Base-by-base conservation (phyloP, 257 asterid species). In the Phtheirospermum japonicum region DNA sequence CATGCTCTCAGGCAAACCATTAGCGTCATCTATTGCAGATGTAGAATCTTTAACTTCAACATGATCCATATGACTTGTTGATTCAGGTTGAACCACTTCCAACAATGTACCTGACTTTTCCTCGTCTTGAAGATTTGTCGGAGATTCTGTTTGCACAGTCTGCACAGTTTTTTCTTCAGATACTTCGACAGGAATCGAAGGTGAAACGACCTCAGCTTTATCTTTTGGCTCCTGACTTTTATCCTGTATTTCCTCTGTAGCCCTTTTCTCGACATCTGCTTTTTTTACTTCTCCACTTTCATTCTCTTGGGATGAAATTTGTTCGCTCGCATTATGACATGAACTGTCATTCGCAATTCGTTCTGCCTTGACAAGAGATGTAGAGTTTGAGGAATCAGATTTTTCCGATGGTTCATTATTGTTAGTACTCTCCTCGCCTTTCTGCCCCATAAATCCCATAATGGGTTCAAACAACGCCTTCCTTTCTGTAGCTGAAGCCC, bases 391-490 rank as follows among this genome's bases (percentile, higher is more conserved):
- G 60, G 76, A 36, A 55, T 77, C 75, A 51, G 79, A 50, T 59
- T 71, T 73, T 58, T 66, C 87, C 56, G 26, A 48, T 37, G 88
- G 71, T 65, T 76, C 94, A n/a, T 14, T 64, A 59, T 72, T 58
- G 59, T 64, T 56, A 59, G 73, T 57, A 62, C 64, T 56, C 63
- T 75, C 93, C 62, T 26, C 91, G 23, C 75, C 73, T 76, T 76
- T 80, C 62, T 82, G 94, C 73, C 90, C 96, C 88, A 83, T 80
- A 73, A 85, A 80, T 56, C 87, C 81, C 73, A 78, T 84, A 67
- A 83, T 86, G n/a, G 95, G 97, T 16, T 82, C 88, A 55, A 83
- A 85, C 58, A 81, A 61, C 11, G 83, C 77, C 74, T 82, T 88
- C 70, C 85, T 67, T 20, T 89, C 96, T 0, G 85, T 65, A 36